phyloP scores from a whole-genome alignment of 768 basidiomycete genomes.

The Tricholoma sp. region DNA sequence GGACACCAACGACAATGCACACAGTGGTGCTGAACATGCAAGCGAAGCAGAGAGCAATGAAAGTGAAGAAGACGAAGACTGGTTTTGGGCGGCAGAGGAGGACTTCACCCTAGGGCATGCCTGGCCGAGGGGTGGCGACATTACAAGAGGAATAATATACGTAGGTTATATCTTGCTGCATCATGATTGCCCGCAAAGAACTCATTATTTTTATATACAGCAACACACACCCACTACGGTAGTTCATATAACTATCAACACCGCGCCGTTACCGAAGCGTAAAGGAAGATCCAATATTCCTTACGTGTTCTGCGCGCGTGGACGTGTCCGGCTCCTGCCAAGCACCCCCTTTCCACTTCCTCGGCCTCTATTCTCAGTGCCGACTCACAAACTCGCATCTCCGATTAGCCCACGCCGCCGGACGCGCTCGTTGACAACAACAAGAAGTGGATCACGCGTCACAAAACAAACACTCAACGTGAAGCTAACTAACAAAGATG shows the following conservation, averaged over 20 bases:
- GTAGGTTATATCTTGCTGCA: conserved; percentile 33
- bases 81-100: conserved; percentile 70
- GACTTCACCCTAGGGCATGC: conserved; percentile 55
- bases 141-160: conserved; percentile 51
- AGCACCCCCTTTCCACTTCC: conserved; percentile 12
- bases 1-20: conserved; percentile 22
- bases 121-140: conserved; percentile 47
- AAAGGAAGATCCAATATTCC: conserved; percentile 60
- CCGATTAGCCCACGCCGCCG: conserved; percentile 2
- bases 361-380: conserved; percentile 14
- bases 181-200: neutral
- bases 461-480: neutral
- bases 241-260: conserved; percentile 63
- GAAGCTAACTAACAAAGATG: conserved; percentile 1
- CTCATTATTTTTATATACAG: conserved; percentile 25
- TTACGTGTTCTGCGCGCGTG: conserved; percentile 51
- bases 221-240: conserved; percentile 46
- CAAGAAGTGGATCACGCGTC: neutral
- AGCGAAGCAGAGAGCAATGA: conserved; percentile 19
- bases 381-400: conserved; percentile 9
- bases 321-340: conserved; percentile 33
- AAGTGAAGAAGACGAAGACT: conserved; percentile 36
- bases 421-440: neutral
- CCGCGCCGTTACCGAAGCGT: conserved; percentile 42
- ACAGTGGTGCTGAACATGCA: conserved; percentile 38